Evolutionary conservation across 208 protist genomes (phyloP).

Genomic region (Phytomonas francai): DNA sequence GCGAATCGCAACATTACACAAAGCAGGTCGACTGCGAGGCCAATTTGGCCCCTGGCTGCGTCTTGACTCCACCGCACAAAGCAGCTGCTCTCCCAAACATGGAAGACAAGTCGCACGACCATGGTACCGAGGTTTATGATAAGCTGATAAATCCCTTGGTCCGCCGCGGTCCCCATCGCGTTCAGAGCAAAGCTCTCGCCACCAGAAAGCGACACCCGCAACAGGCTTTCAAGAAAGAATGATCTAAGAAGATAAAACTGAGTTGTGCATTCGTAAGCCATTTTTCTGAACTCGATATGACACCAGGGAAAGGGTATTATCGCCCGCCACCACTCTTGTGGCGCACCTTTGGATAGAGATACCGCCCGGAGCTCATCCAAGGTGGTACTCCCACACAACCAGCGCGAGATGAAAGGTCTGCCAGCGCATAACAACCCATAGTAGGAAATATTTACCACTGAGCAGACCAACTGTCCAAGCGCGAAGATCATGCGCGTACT

Average conservation of each 20-base stretch:
- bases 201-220: conserved; percentile 81
- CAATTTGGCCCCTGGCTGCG: conserved; percentile 20
- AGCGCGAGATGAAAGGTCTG: conserved; percentile 12
- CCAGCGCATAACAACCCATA: conserved; percentile 35
- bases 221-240: conserved; percentile 75
- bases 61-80: conserved; percentile 74
- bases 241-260: conserved; percentile 28
- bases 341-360: conserved; percentile 10
- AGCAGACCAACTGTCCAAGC: conserved; percentile 43
- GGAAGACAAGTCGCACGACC: conserved; percentile 81
- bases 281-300: conserved; percentile 13
- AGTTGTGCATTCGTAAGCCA: conserved; percentile 1
- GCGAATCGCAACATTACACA: conserved; percentile 66
- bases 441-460: conserved; percentile 34
- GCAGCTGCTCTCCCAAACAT: conserved; percentile 87
- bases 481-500: conserved; percentile 47
- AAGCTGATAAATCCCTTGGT: conserved; percentile 81
- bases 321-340: not conserved
- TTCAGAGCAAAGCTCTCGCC: conserved; percentile 84
- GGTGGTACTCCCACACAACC: conserved; percentile 17
- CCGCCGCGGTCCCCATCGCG: conserved; percentile 38
- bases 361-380: conserved; percentile 22
- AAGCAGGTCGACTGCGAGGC: conserved; percentile 39
- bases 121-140: conserved; percentile 85
- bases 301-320: conserved; percentile 24